These are phyloP conservation scores for Liriodendron chinense DNA, from an alignment of 164 flowering plant genomes.

Conservation along the genomic window DNA sequence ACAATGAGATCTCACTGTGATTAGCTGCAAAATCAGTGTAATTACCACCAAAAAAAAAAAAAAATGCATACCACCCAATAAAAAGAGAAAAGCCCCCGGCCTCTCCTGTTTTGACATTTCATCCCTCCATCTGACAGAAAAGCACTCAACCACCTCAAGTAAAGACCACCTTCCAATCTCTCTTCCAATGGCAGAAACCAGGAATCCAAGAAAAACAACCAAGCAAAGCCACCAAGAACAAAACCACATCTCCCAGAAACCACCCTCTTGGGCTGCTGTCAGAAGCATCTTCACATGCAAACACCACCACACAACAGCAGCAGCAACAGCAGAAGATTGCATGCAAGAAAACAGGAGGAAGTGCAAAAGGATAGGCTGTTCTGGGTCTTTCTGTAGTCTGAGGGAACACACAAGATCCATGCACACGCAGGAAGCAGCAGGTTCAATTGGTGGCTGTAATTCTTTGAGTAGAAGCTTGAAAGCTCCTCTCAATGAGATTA, in stretches of 20 bases:
- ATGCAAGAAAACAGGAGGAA: conserved; percentile 35
- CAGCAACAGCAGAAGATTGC: neutral
- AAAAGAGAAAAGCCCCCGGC: conserved; percentile 8
- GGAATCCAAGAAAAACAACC: conserved; percentile 30
- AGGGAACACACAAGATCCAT: conserved; percentile 61
- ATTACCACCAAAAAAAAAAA: neutral
- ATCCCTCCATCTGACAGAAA: conserved; percentile 1
- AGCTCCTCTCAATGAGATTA: conserved; percentile 35
- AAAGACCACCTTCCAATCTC: neutral
- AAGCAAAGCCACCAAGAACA: conserved; percentile 30
- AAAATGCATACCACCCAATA: conserved; percentile 12
- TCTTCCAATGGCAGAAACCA: conserved; percentile 50
- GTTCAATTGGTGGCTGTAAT: conserved; percentile 22
- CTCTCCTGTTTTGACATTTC: conserved; percentile 4
- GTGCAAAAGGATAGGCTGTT: conserved; percentile 64
- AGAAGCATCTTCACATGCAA: conserved; percentile 64
- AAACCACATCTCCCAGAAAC: conserved; percentile 20
- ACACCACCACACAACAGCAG: conserved; percentile 29
- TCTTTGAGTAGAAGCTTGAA: conserved; percentile 45
- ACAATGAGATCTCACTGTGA: conserved; percentile 13
- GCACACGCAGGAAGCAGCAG: conserved; percentile 63
- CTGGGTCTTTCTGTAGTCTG: conserved; percentile 67
- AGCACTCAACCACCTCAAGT: neutral
- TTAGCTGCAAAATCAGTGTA: conserved; percentile 12
- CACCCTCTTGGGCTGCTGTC: conserved; percentile 67